Evolutionary conservation across 1,284 basidiomycete genomes (phyloP).

Genomic region (Moesziomyces parantarcticus): DNA sequence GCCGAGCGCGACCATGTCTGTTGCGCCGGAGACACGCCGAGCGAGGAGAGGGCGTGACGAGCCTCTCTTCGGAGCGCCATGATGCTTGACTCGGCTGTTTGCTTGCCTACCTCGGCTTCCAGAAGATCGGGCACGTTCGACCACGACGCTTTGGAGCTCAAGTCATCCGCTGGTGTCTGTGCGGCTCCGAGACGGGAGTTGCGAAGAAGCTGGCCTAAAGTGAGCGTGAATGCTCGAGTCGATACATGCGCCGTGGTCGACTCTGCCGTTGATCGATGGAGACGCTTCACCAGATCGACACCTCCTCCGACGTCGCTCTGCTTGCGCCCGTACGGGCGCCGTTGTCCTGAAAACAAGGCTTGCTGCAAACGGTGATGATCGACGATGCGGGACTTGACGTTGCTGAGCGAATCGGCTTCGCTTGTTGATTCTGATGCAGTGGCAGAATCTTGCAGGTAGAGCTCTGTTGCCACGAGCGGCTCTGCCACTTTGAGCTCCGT

Average conservation of each 20-base stretch:
- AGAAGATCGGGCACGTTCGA: slow-evolving; percentile 1
- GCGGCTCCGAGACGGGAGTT: not conserved
- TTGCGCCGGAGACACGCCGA: slow-evolving; percentile 13
- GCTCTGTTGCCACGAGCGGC: slow-evolving; percentile 4
- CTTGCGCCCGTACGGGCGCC: not conserved
- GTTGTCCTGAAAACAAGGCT: slow-evolving; percentile 6
- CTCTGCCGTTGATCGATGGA: not conserved
- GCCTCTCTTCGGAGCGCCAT: slow-evolving; percentile 18
- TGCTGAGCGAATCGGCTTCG: not conserved
- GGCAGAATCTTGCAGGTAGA: slow-evolving; percentile 3
- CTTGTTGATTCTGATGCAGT: not conserved
- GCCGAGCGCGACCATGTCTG: slow-evolving; percentile 12
- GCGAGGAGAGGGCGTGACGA: slow-evolving; percentile 15
- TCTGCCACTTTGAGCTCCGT: slow-evolving; percentile 4
- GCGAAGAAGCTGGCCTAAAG: slow-evolving; percentile 13
- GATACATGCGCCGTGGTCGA: slow-evolving; percentile 7
- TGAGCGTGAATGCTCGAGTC: slow-evolving; percentile 8
- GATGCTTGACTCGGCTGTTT: not conserved
- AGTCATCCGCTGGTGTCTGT: not conserved
- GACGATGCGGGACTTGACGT: slow-evolving; percentile 19
- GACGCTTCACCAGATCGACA: not conserved
- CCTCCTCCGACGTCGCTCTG: too few species aligned
- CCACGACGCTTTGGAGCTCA: not conserved
- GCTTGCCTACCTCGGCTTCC: not conserved
- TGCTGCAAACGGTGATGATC: slow-evolving; percentile 9